These are phyloP conservation scores for Mycena pura DNA, from an alignment of 768 basidiomycete species.

Conservation along the genomic window DNA sequence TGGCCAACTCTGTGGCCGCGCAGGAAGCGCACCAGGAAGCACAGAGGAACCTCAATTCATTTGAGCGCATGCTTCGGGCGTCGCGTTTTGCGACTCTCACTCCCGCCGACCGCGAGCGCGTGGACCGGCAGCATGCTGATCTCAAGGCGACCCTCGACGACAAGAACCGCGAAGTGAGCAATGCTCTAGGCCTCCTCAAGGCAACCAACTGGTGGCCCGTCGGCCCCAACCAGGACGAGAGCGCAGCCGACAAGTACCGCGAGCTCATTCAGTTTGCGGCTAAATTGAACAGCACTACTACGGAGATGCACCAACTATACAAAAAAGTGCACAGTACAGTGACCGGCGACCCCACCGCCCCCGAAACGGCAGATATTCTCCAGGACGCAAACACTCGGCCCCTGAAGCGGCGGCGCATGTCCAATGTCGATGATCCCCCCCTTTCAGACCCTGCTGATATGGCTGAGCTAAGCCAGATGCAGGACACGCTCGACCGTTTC, in stretches of 20 bases:
- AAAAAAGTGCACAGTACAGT: constrained; percentile 17
- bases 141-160: constrained; percentile 32
- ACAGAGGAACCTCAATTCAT: not conserved
- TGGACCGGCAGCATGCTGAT: constrained; percentile 21
- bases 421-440: constrained; percentile 15
- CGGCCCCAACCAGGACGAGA: constrained; percentile 24
- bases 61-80: constrained; percentile 23
- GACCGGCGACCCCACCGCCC: not conserved
- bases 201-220: constrained; percentile 40
- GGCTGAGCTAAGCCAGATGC: constrained; percentile 28
- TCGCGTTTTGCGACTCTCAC: constrained; percentile 18
- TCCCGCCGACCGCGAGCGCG: constrained; percentile 21
- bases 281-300: constrained; percentile 31
- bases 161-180: constrained; percentile 25
- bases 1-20: constrained; percentile 14
- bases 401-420: constrained; percentile 38
- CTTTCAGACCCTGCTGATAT: constrained; percentile 28
- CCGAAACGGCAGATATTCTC: constrained; percentile 23
- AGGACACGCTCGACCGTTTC: constrained; percentile 27
- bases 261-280: constrained; percentile 30
- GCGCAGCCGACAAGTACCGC: constrained; percentile 27
- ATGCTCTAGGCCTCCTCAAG: constrained; percentile 24
- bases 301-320: constrained; percentile 30
- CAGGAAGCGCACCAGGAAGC: constrained; percentile 11
- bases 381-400: constrained; percentile 26